Base-by-base conservation (phyloP, 306 rosid genomes). In the Gillenia trifoliata region DNA sequence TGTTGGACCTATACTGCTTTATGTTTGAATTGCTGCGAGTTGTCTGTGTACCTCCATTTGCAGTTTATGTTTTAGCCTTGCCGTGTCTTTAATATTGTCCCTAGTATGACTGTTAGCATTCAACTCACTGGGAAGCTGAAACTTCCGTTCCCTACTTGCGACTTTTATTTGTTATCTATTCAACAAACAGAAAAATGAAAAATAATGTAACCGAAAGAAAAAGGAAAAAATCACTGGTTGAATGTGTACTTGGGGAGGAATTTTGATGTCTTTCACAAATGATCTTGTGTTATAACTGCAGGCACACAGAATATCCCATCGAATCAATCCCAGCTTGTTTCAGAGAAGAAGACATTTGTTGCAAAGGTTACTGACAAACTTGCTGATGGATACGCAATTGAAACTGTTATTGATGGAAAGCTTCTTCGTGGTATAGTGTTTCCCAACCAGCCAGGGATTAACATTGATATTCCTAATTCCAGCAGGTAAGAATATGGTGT, bases 351-450 rank as follows among this genome's bases (percentile, higher is more conserved):
- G 78, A 77, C 67, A 38, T 94, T 94, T 90, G 89, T 85, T 81
- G 97, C 97, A 79, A 88, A 76, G 83, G 88, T 94, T 75, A 86
- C 89, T 38, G 89, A 87, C 80, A 87, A 74, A 84, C 84, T 78
- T 75, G 54, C 82, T 5, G 86, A 77, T 65, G 98, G 98, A 70
- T 90, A 79, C 68, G 61, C 86, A 23, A 85, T 94, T 49, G 99
- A 94, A 89, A 92, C 99, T 62, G 81, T 86, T 65, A 88, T 94
- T 40, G 98, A 94, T 71, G 99, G 99, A 79, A 94, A 85, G 90
- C 96, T 88, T 75, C 91, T 94, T 71, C 92, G 84, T 19, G 99
- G 99, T 78, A 22, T 94, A 63, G 75, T 94, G 76, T 89, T 94
- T 80, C 52, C 86, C 75, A 87, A 81, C 89, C 85, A 84, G 75